Base-by-base conservation (phyloP, 176 grass and related monocot genomes). In the Alloteropsis semialata region DNA sequence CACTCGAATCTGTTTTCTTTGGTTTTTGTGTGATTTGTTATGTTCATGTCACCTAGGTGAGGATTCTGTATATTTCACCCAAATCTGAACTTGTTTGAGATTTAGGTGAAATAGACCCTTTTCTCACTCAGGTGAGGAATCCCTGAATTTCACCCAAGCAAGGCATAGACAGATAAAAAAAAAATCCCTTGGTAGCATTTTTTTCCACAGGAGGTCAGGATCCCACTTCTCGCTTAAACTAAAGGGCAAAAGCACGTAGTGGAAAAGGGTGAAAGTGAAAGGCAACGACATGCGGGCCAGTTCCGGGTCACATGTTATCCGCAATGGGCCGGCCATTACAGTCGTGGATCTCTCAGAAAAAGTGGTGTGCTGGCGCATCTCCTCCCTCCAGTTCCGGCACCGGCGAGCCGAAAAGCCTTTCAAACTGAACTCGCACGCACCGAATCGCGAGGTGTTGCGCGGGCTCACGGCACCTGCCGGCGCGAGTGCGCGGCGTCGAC, bases 301-400 rank as follows among this genome's bases (percentile, higher is more conserved):
- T 34, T 28, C 27, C 6, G 1, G 38, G 59, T 19, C 84, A 37
- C 84, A 28, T 57, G 78, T 68, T 30, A 60, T 59, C 28, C 70
- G 41, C 41, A 42, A 51, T 61, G 71, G 85, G 72, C 79, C 24
- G 72, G 41, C 62, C 70, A 39, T 17, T 45, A 30, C 74, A 29
- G 8, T 8, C 6, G 8, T 19, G 9, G 17, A 33, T 17, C 58
- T 32, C 32, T 2, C 6, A 18, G 27, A 25, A 28, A 62, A 53
- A 53, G 17, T 21, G 17, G 6, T 16, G 18, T 24, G 49, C n/a
- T n/a, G n/a, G n/a, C n/a, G 49, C 49, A 53, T 56, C 22, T 24
- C 22, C 3, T 51, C 3, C 22, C 16, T 24, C 22, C 54, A 1
- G 54, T 25, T 16, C 4, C 4, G 38, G 14, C 45, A 22, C 25